Evolutionary conservation across 306 rosid genomes (phyloP).

Genomic region (Hippophae rhamnoides): DNA sequence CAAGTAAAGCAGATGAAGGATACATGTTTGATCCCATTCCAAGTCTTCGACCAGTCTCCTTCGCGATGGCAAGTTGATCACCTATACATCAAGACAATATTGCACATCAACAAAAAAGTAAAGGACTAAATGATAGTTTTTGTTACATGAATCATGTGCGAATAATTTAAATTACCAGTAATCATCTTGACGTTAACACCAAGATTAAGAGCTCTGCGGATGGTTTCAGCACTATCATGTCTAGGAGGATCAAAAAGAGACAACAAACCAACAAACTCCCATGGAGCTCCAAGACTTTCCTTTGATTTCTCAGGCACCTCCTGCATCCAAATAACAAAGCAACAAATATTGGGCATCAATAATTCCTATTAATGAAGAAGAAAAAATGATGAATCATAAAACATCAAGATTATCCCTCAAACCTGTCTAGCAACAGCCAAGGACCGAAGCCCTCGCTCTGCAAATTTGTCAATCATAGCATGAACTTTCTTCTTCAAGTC

Average conservation of each 20-base stretch:
- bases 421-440: constrained; percentile 97
- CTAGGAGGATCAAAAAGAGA: constrained; percentile 94
- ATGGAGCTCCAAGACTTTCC: constrained; percentile 68
- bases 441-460: constrained; percentile 96
- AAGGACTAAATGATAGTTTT: constrained; percentile 4
- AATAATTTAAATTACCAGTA: constrained; percentile 49
- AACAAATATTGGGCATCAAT: neutral
- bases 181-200: constrained; percentile 99
- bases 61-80: constrained; percentile 97
- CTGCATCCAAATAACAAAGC: constrained; percentile 29
- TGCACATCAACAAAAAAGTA: neutral
- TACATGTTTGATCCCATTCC: constrained; percentile 99
- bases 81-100: constrained; percentile 33
- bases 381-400: neutral
- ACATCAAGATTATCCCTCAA: too few relatives aligned
- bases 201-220: constrained; percentile 85
- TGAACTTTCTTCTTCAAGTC: constrained; percentile 67
- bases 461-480: constrained; percentile 72
- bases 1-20: constrained; percentile 89
- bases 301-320: constrained; percentile 76
- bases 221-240: constrained; percentile 98
- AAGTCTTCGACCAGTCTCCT: constrained; percentile 95
- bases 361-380: neutral
- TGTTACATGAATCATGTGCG: neutral
- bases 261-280: constrained; percentile 93